Evolutionary conservation across 306 rosid species (phyloP), one percentile per base, ranked within the genome.

Genomic region (Vicia sativa): DNA sequence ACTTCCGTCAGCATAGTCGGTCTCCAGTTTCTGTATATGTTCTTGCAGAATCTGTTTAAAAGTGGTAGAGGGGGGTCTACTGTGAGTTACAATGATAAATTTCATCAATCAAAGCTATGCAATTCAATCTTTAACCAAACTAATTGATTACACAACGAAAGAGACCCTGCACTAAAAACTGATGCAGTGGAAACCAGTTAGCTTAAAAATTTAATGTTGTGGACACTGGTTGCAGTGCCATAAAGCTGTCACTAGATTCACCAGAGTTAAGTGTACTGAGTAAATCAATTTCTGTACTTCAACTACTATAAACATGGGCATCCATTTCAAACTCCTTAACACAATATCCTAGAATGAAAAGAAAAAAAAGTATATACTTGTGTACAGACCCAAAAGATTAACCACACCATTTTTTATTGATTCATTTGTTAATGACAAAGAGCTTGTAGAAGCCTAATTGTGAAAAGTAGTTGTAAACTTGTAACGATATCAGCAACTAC

Each of bases 1-100:
- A 71, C 71, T 74, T 74, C 62, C 79, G 16, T 77, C 77, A 1
- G 61, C 73, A 55, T 67, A 74, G 12, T 72, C 77, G 50, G 70
- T 81, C 79, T 79, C 86, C 55, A 93, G 79, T 70, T 56, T 81
- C 75, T 72, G 84, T 50, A 85, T 80, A 73, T 90, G 91, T 64
- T 79, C 80, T 79, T 88, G 87, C 71, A 88, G 78, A 53, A 65
- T 66, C 99, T 88, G 84, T 72, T 28, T 3, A 18, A 14, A 60
- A 42, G 56, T 8, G 5, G 3, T 23, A 3, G 0, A 15, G 13
- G 2, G 9, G 46, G 3, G 11, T 41, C 14, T 34, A 12, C 23
- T 10, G 48, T 68, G 15, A 79, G 60, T 65, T 42, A 34, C 7
- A 23, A 16, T 8, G 35, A 35, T 42, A 35, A 38, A 71, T 48